phyloP scores from a whole-genome alignment of 176 grass and related monocot species.

The Hsuehochloa calcarea region DNA sequence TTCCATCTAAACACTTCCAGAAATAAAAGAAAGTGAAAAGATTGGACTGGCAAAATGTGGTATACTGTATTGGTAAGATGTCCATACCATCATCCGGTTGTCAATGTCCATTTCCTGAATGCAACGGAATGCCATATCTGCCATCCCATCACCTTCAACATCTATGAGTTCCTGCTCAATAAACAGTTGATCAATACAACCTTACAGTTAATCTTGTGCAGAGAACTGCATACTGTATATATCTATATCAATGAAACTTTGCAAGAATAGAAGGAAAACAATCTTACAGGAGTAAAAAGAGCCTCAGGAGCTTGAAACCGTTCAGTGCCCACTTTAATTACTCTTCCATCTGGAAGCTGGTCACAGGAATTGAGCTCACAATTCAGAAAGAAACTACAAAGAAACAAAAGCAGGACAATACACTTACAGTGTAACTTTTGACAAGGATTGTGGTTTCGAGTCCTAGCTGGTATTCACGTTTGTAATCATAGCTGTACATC shows the following conservation, averaged over 20 bases:
- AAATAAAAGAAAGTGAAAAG: not conserved
- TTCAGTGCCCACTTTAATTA: constrained; percentile 98
- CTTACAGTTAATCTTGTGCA: not conserved
- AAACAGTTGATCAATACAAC: constrained; percentile 15
- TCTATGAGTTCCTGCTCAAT: constrained; percentile 81
- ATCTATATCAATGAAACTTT: constrained; percentile 2
- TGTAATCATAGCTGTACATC: constrained; percentile 87
- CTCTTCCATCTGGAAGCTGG: constrained; percentile 99
- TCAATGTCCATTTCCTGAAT: constrained; percentile 99
- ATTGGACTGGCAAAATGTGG: constrained; percentile 8
- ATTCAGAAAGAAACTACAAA: constrained; percentile 1
- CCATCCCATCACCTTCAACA: constrained; percentile 97
- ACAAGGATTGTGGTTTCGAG: constrained; percentile 98
- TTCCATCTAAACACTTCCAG: constrained; percentile 1
- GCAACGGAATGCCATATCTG: constrained; percentile 93
- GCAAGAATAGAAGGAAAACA: constrained; percentile 10
- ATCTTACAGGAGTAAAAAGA: constrained; percentile 89
- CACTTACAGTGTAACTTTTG: constrained; percentile 93
- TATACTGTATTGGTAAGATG: constrained; percentile 5
- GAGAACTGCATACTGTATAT: not conserved
- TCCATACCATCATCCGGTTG: constrained; percentile 80
- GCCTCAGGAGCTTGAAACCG: constrained; percentile 94
- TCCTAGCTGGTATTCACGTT: constrained; percentile 91
- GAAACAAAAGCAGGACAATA: constrained; percentile 24
- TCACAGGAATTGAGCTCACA: constrained; percentile 43